Conservation (phyloP, 1,284 basidiomycete species). For the Ustanciosporium gigantosporum region DNA sequence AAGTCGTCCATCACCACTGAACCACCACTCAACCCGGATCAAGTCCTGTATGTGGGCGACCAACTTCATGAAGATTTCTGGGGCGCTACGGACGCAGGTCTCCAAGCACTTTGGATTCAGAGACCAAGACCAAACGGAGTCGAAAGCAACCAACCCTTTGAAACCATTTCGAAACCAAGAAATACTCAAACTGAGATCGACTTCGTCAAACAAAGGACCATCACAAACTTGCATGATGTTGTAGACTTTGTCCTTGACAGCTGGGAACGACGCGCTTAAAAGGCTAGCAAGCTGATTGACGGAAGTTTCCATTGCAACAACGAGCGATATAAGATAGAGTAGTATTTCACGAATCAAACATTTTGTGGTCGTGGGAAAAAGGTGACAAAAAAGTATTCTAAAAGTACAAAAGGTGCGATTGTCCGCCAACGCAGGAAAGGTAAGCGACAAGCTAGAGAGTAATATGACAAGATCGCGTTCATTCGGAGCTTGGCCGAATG, state of each 20-base stretch:
- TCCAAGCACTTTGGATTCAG: slow-evolving; percentile 40
- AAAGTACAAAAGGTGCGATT: no score
- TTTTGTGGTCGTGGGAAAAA: no score
- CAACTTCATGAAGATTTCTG: slow-evolving; percentile 46
- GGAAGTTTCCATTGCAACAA: no score
- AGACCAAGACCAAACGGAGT: slow-evolving; percentile 2
- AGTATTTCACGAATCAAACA: no score
- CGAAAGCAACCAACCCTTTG: slow-evolving; percentile 27
- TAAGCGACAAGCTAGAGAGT: no score
- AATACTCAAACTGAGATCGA: slow-evolving; percentile 1
- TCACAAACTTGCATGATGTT: slow-evolving; percentile 6
- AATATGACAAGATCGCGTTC: no score
- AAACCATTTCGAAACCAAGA: slow-evolving; percentile 1
- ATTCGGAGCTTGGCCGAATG: no score
- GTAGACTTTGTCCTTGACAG: slow-evolving; percentile 11
- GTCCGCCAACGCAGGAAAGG: no score
- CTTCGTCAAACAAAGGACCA: slow-evolving; percentile 7
- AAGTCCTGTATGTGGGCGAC: slow-evolving; percentile 44
- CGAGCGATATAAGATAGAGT: no score
- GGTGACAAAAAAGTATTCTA: no score
- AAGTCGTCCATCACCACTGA: background rate
- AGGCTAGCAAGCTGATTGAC: no score
- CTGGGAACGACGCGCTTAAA: no score
- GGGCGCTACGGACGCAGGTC: slow-evolving; percentile 31
- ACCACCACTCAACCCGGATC: background rate